Percentiles rank a stretch among this genome's conserved stretches.
phyloP scores from a whole-genome alignment of 2,329 filamentous ascomycete species.

The Epichloe amarillans region DNA sequence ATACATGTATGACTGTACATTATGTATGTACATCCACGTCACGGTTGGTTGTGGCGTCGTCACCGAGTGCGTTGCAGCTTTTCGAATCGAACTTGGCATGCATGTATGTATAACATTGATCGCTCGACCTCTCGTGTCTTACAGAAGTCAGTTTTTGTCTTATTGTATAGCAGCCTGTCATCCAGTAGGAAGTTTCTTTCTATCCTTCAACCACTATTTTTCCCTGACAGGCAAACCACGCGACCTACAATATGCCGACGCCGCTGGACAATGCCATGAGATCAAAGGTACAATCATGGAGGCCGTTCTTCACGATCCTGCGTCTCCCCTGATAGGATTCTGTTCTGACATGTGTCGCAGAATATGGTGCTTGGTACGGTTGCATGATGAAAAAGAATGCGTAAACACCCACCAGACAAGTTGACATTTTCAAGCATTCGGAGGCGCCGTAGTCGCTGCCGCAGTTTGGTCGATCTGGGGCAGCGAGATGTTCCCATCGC shows the following conservation, averaged over 20 bases:
- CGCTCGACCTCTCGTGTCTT: too few relatives aligned
- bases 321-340: neutral
- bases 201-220: too few relatives aligned
- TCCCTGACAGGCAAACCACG: constrained; percentile 10
- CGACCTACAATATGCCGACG: constrained; percentile 43
- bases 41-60: neutral
- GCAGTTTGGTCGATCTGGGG: constrained; percentile 80
- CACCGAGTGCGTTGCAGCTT: neutral
- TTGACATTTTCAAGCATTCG: constrained; percentile 46
- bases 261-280: constrained; percentile 54
- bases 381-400: neutral
- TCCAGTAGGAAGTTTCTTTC: too few relatives aligned
- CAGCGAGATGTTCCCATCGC: constrained; percentile 65
- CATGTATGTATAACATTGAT: neutral
- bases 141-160: too few relatives aligned
- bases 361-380: constrained; percentile 54
- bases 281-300: constrained; percentile 42
- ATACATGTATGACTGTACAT: too few relatives aligned
- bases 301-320: too few relatives aligned
- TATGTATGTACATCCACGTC: too few relatives aligned
- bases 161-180: too few relatives aligned
- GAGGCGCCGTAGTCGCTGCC: constrained; percentile 67
- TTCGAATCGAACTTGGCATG: neutral
- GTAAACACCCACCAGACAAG: neutral
- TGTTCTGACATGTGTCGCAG: constrained; percentile 24